A percentile compares a stretch with the other conserved stretches of the same genome.
Conservation (phyloP, 2,329 filamentous ascomycete genomes). For the Pseudogymnoascus sp. region DNA sequence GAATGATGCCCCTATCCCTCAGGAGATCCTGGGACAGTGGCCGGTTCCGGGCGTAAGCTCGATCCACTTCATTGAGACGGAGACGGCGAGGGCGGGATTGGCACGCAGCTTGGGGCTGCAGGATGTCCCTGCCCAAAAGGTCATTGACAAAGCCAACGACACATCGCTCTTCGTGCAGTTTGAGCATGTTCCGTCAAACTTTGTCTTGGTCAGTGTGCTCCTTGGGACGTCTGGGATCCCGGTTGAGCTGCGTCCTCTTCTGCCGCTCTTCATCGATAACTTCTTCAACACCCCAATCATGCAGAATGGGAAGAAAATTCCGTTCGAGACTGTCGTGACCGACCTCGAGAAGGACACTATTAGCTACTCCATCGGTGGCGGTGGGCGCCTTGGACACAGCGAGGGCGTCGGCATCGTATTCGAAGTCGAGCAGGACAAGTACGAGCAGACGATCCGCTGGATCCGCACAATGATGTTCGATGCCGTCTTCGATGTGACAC, state of each 20-base stretch:
- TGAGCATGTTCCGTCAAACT: slow-evolving; percentile 87
- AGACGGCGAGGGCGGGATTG: slow-evolving; percentile 72
- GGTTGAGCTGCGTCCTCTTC: slow-evolving; percentile 72
- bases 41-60: slow-evolving; percentile 77
- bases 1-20: slow-evolving; percentile 81
- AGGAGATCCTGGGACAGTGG: slow-evolving; percentile 72
- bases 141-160: slow-evolving; percentile 61
- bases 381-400: slow-evolving; percentile 61
- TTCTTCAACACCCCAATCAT: slow-evolving; percentile 90
- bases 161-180: slow-evolving; percentile 87
- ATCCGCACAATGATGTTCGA: slow-evolving; percentile 80
- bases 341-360: slow-evolving; percentile 88
- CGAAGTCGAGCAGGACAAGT: slow-evolving; percentile 82
- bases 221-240: slow-evolving; percentile 72
- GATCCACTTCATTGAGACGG: slow-evolving; percentile 89
- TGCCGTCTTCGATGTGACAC: slow-evolving; percentile 70
- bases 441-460: slow-evolving; percentile 74
- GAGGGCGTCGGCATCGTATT: slow-evolving; percentile 78
- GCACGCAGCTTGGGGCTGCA: slow-evolving; percentile 63
- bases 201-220: slow-evolving; percentile 76
- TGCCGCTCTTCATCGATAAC: slow-evolving; percentile 78
- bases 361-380: slow-evolving; percentile 66
- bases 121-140: slow-evolving; percentile 62
- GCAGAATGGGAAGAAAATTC: slow-evolving; percentile 65
- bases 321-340: slow-evolving; percentile 88